These are phyloP conservation scores for Butyriboletus loyo DNA, from an alignment of 768 basidiomycete species.

Conservation along the genomic window DNA sequence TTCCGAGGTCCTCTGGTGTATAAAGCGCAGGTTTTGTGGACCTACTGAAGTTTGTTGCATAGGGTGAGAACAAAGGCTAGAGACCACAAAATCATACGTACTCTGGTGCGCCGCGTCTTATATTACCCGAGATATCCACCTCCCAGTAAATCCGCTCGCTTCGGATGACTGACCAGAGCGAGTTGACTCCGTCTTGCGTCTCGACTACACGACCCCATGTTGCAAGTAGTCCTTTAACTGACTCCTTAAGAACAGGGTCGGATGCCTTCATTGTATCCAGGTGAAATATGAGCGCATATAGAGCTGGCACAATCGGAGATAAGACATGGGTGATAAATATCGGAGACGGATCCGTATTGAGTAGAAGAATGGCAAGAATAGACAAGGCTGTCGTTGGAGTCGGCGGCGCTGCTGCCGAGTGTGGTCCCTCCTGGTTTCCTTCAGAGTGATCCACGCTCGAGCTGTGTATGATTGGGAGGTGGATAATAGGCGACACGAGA, in stretches of 20 bases:
- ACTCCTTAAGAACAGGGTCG: slow-evolving; percentile 62
- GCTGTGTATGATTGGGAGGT: slow-evolving; percentile 44
- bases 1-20: slow-evolving; percentile 48
- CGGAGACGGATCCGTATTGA: slow-evolving; percentile 80
- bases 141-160: slow-evolving; percentile 54
- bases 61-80: neutral
- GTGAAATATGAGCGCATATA: slow-evolving; percentile 63
- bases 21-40: slow-evolving; percentile 42
- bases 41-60: slow-evolving; percentile 2
- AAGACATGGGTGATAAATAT: slow-evolving; percentile 57
- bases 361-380: slow-evolving; percentile 53
- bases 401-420: neutral
- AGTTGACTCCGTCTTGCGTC: slow-evolving; percentile 46
- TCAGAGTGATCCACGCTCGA: neutral
- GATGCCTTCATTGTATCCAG: slow-evolving; percentile 54
- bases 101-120: slow-evolving; percentile 39
- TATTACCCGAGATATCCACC: slow-evolving; percentile 51
- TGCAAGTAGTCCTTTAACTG: slow-evolving; percentile 54
- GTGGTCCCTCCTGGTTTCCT: neutral
- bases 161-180: slow-evolving; percentile 58
- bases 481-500: slow-evolving; percentile 48
- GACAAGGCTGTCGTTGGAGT: slow-evolving; percentile 44
- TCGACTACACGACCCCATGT: slow-evolving; percentile 76
- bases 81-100: slow-evolving; percentile 28
- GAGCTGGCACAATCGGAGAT: slow-evolving; percentile 61